Percentiles rank a stretch among this genome's conserved stretches.
Conservation (phyloP, 257 asterid genomes). For the Linaria vulgaris region DNA sequence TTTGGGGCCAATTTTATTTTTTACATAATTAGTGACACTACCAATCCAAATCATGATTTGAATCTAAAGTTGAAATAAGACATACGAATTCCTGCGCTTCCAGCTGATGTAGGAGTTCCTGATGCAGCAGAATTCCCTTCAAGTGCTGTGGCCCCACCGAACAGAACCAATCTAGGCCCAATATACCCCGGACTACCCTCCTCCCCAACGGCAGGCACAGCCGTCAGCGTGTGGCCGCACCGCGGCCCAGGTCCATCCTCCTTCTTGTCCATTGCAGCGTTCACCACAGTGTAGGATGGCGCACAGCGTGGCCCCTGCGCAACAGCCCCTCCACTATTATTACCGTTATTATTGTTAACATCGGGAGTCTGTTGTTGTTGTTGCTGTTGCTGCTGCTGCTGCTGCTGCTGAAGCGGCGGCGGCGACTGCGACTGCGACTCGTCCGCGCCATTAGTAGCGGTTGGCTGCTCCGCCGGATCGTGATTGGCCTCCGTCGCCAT, state of each 20-base stretch:
- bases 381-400: conserved; percentile 46
- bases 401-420: conserved; percentile 37
- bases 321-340: conserved; percentile 38
- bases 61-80: conserved; percentile 10
- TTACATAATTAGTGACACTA: not conserved
- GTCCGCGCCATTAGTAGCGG: not conserved
- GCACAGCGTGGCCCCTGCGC: conserved; percentile 87
- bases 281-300: conserved; percentile 77
- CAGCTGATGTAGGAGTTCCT: conserved; percentile 96
- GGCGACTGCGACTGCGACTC: conserved; percentile 34
- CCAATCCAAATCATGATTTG: not conserved
- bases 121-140: conserved; percentile 93
- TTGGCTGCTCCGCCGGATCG: not conserved
- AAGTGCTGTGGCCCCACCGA: conserved; percentile 97
- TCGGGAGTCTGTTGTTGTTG: conserved; percentile 36
- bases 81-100: conserved; percentile 98
- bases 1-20: conserved; percentile 11
- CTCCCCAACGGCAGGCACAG: conserved; percentile 96
- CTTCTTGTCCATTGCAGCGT: conserved; percentile 74
- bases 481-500: conserved; percentile 18
- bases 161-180: conserved; percentile 86
- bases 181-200: conserved; percentile 81
- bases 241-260: conserved; percentile 99
- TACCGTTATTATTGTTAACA: conserved; percentile 34
- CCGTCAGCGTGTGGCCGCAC: conserved; percentile 97